These are phyloP conservation scores for Pythium volutum DNA, from an alignment of 352 stramenopile species.

Conservation along the genomic window DNA sequence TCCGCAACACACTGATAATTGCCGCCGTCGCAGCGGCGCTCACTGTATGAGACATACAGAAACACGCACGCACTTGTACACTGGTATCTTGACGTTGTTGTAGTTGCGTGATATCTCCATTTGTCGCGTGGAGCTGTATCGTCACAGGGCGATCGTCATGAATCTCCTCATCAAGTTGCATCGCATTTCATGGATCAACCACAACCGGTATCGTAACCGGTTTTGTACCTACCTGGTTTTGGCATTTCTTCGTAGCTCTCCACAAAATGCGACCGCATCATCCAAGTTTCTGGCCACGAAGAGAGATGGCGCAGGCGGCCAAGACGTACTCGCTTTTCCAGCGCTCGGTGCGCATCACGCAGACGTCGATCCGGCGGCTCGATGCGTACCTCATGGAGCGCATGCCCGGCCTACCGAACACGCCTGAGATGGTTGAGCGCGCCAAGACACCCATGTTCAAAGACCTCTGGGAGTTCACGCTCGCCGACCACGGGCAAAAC, in stretches of 20 bases:
- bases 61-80: neutral
- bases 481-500: conserved; percentile 62
- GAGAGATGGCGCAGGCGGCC: conserved; percentile 20
- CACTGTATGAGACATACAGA: conserved; percentile 11
- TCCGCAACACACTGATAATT: conserved; percentile 42
- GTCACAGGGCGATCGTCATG: too few relatives aligned
- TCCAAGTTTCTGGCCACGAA: neutral
- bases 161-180: neutral
- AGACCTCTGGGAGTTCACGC: conserved; percentile 78
- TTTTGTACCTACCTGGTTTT: conserved; percentile 6
- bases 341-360: conserved; percentile 57
- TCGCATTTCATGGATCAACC: neutral
- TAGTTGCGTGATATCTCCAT: too few relatives aligned
- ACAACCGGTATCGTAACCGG: neutral
- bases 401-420: conserved; percentile 70
- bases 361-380: conserved; percentile 53
- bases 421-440: conserved; percentile 50
- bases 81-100: neutral
- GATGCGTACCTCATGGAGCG: conserved; percentile 51
- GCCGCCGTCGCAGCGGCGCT: conserved; percentile 32
- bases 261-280: neutral
- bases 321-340: conserved; percentile 83
- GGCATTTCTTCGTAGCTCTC: neutral
- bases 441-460: conserved; percentile 49
- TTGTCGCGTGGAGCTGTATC: too few relatives aligned